phyloP scores from a whole-genome alignment of 257 asterid species.

The Cruciata laevipes region DNA sequence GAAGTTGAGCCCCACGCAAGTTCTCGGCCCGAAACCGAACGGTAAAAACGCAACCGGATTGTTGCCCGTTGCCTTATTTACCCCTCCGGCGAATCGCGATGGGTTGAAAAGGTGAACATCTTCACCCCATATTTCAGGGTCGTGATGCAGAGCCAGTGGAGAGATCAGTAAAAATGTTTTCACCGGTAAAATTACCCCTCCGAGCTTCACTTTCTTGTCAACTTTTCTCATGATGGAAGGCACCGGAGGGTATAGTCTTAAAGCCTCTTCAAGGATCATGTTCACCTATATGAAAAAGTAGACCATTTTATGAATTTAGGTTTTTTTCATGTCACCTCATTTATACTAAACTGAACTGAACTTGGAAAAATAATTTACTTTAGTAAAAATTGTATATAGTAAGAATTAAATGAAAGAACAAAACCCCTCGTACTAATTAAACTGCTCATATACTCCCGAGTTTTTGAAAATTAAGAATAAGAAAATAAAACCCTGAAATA shows the following conservation, averaged over 20 bases:
- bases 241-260: slow-evolving; percentile 66
- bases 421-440: too few relatives aligned
- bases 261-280: slow-evolving; percentile 52
- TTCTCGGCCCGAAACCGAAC: slow-evolving; percentile 65
- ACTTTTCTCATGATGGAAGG: slow-evolving; percentile 46
- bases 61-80: slow-evolving; percentile 29
- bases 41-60: slow-evolving; percentile 49
- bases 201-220: slow-evolving; percentile 29
- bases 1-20: slow-evolving; percentile 56
- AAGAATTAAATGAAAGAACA: too few relatives aligned
- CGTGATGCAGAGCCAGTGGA: slow-evolving; percentile 55
- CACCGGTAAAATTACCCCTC: slow-evolving; percentile 38
- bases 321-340: too few relatives aligned
- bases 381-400: background rate
- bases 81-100: slow-evolving; percentile 45
- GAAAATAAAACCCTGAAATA: too few relatives aligned
- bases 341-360: background rate
- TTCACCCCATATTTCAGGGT: slow-evolving; percentile 58
- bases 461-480: too few relatives aligned
- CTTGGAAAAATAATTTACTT: too few relatives aligned
- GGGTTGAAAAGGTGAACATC: slow-evolving; percentile 49
- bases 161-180: slow-evolving; percentile 40
- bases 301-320: background rate
- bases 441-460: too few relatives aligned
- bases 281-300: slow-evolving; percentile 29